Evolutionary conservation across 2,329 filamentous ascomycete species (phyloP), one percentile per base, ranked within the genome.

Genomic region (Sclerotinia trifoliorum): DNA sequence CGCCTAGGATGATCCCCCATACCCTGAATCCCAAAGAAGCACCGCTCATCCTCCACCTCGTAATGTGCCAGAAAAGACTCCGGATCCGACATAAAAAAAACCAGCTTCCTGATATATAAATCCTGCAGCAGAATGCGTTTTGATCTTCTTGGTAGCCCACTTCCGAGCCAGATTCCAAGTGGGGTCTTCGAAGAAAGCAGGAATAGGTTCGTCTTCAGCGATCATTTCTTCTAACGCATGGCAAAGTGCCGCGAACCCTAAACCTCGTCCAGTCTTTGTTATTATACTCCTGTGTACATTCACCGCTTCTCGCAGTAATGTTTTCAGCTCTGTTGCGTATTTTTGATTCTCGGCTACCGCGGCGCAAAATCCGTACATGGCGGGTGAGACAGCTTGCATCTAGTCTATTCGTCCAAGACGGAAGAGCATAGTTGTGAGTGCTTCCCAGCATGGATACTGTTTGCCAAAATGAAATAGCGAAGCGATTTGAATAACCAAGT

Each of bases 331-430:
- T 13, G 48, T n/a, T 49, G 21, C 8, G 3, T 21, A 21, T 24
- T 49, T 49, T 11, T 49, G 48, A n/a, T n/a, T 49, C 48, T 49
- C 21, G 7, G 48, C 48, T 21, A n/a, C 48, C 19, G 48, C n/a
- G 11, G 48, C n/a, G 10, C 48, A 49, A 24, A 49, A 49, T 49
- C 24, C 48, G 48, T 49, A n/a, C 48, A 73, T 71, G 11, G 67
- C 35, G 11, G 66, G 66, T n/a, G 67, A 68, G 24, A 67, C 70
- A 15, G 71, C 68, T 51, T 75, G 73, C 21, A 72, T 68, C 48
- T 71, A 69, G 49, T 75, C 73, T 7, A 71, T 68, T 2, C 73
- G 72, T 35, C 72, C 72, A 32, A 66, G 67, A 66, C 74, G 72
- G 67, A 72, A 74, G 66, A 72, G 69, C 39, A 65, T 61, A 58